A percentile compares a stretch with the other conserved stretches of the same genome.
Conservation (phyloP, 108 stramenopile species). For the Nitzschia putrida region DNA sequence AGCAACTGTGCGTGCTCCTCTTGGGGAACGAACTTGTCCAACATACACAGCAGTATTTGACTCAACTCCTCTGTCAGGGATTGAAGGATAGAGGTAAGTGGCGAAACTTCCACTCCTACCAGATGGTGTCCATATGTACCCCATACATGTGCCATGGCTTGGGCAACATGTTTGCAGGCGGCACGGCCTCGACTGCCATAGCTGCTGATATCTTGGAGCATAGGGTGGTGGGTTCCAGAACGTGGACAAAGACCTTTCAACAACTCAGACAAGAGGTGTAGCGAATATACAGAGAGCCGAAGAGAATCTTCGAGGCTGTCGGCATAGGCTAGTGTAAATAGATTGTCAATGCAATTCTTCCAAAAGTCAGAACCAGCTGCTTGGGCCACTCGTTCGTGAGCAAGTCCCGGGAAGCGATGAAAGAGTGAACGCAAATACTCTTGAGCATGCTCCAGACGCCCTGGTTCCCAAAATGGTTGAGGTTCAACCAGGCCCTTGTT, state of each 20-base stretch:
- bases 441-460: not conserved
- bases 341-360: constrained; percentile 1
- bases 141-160: constrained; percentile 18
- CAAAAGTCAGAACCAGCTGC: constrained; percentile 16
- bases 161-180: constrained; percentile 6
- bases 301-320: not conserved
- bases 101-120: not conserved
- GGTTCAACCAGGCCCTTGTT: not conserved
- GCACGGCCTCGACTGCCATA: constrained; percentile 3
- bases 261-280: constrained; percentile 3
- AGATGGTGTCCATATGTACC: not conserved
- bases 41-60: not conserved
- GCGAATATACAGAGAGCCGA: not conserved
- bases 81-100: not conserved
- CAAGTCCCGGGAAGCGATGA: not conserved
- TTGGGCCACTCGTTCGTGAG: constrained; percentile 9
- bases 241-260: constrained; percentile 7
- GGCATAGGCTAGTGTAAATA: not conserved
- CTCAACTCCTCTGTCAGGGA: constrained; percentile 3
- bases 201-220: constrained; percentile 4
- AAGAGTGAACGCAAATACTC: not conserved
- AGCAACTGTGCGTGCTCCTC: not conserved
- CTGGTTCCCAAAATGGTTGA: constrained; percentile 6
- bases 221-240: not conserved
- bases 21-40: not conserved